These are phyloP conservation scores for Candida namnaoensis DNA, from an alignment of 805 yeast genomes.

Conservation along the genomic window DNA sequence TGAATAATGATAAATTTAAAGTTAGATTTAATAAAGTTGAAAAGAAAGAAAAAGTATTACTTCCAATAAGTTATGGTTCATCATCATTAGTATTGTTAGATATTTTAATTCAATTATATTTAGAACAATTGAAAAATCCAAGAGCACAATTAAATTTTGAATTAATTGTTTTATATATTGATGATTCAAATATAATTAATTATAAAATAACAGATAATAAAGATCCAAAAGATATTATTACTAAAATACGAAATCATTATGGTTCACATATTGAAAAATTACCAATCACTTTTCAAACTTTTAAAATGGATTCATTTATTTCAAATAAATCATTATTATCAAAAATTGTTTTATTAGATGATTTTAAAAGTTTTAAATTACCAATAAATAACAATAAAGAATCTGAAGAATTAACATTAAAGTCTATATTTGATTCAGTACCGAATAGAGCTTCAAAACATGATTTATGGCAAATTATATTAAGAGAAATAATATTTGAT, in stretches of 20 bases:
- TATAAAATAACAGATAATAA: slow-evolving; percentile 6
- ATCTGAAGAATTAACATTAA: slow-evolving; percentile 9
- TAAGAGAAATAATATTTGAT: slow-evolving; percentile 34
- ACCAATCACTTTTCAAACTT: slow-evolving; percentile 28
- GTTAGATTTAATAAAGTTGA: slow-evolving; percentile 49
- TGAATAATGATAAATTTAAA: slow-evolving; percentile 54
- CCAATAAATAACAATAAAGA: slow-evolving; percentile 6
- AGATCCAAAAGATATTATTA: slow-evolving; percentile 3
- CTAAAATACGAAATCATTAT: slow-evolving; percentile 10
- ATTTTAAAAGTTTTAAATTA: slow-evolving; percentile 7
- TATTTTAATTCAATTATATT: slow-evolving; percentile 48
- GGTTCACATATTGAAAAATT: slow-evolving; percentile 12
- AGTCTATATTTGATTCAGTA: slow-evolving; percentile 27
- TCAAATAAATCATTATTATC: slow-evolving; percentile 18
- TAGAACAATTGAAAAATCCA: slow-evolving; percentile 54
- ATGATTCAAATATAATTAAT: slow-evolving; percentile 22
- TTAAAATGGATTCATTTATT: slow-evolving; percentile 33
- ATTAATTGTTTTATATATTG: slow-evolving; percentile 41
- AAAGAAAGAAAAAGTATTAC: slow-evolving; percentile 34
- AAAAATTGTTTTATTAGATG: slow-evolving; percentile 23
- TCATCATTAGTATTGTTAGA: slow-evolving; percentile 66
- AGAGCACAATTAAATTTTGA: slow-evolving; percentile 64
- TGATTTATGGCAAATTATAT: slow-evolving; percentile 46
- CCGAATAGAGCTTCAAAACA: slow-evolving; percentile 55
- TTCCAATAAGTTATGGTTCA: slow-evolving; percentile 59